phyloP scores from a whole-genome alignment of 169 alveolate species.

The Amoebophrya sp. region DNA sequence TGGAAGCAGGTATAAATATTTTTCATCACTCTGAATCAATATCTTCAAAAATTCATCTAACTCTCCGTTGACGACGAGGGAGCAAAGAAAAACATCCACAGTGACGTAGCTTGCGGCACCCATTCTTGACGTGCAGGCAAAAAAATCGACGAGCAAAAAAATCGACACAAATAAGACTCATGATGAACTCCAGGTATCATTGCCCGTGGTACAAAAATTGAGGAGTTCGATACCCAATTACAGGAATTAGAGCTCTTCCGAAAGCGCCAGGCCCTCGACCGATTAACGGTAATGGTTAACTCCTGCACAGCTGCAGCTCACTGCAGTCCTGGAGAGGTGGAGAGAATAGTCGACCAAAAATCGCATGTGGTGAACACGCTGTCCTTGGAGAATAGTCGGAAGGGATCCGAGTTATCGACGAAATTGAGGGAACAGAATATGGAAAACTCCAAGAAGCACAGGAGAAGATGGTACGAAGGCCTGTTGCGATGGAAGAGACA shows the following conservation, averaged over 20 bases:
- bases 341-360: not conserved
- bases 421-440: not conserved
- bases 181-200: too few species aligned
- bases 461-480: not conserved
- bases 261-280: not conserved
- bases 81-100: too few species aligned
- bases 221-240: too few species aligned
- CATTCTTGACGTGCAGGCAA: too few species aligned
- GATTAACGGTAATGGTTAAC: not conserved
- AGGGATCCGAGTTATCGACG: not conserved
- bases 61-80: too few species aligned
- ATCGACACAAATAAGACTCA: too few species aligned
- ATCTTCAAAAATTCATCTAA: too few species aligned
- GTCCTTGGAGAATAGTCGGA: not conserved
- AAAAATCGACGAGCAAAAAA: too few species aligned
- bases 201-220: too few species aligned
- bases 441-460: not conserved
- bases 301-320: not conserved
- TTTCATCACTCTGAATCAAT: not conserved
- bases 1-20: not conserved
- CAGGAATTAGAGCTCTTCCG: not conserved
- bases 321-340: not conserved
- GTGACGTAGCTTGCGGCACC: too few species aligned
- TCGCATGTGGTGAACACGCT: not conserved
- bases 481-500: not conserved